Evolutionary conservation across 169 alveolate genomes (phyloP).

Genomic region (Amoebophrya sp.): DNA sequence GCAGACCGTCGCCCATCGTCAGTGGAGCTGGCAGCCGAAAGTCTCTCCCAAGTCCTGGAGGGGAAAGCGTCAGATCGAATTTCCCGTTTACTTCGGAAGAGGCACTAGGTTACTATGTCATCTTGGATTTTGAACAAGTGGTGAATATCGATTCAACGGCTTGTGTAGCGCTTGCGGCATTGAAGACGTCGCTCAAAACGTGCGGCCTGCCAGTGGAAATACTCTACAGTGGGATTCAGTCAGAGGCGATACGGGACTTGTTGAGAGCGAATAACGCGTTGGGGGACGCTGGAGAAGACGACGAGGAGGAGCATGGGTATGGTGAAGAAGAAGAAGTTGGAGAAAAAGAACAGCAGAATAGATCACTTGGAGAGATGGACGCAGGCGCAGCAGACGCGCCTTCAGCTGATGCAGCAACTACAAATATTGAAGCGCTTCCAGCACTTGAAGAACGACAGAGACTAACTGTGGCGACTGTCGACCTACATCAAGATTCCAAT

Average conservation of each 20-base stretch:
- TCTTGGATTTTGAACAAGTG: neutral
- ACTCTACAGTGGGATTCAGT: neutral
- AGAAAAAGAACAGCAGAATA: too few relatives aligned
- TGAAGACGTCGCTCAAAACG: neutral
- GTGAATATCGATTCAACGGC: neutral
- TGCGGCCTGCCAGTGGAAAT: neutral
- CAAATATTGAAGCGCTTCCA: too few relatives aligned
- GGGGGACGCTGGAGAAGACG: too few relatives aligned
- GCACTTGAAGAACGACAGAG: too few relatives aligned
- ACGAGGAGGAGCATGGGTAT: neutral
- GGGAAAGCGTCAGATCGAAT: neutral
- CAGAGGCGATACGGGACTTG: neutral
- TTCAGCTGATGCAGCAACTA: too few relatives aligned
- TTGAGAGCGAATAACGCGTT: neutral
- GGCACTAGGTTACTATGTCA: neutral
- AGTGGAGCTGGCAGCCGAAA: neutral
- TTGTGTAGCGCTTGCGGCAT: neutral
- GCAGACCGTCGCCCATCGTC: neutral
- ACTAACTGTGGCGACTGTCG: too few relatives aligned
- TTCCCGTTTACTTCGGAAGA: neutral
- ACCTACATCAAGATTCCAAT: too few relatives aligned
- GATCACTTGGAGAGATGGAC: too few relatives aligned
- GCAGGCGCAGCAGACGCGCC: too few relatives aligned
- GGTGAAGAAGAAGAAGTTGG: neutral
- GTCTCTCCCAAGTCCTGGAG: neutral